Conservation (phyloP, 2,329 filamentous ascomycete genomes). For the Gaeumannomyces sp. region DNA sequence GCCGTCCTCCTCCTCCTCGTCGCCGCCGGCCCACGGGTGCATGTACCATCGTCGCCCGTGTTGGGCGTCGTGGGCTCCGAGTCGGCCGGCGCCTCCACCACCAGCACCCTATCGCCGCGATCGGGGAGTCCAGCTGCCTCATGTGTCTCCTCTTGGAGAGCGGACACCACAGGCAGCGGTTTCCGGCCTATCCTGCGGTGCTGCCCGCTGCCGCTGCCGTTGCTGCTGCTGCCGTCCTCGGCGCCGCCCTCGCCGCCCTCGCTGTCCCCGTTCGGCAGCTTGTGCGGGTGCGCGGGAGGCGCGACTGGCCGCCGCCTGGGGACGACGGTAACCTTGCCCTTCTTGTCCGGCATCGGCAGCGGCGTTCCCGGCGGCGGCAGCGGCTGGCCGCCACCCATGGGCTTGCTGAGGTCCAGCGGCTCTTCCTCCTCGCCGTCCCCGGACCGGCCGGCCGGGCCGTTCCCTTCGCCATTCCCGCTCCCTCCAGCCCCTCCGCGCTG, state of each 20-base stretch:
- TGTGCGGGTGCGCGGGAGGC: conserved; percentile 26
- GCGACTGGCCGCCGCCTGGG: conserved; percentile 54
- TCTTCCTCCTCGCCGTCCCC: conserved; percentile 15
- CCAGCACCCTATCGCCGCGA: conserved; percentile 47
- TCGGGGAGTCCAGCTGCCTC: conserved; percentile 28
- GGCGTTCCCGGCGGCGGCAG: conserved; percentile 76
- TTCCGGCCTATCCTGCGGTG: conserved; percentile 46
- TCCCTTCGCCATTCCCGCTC: conserved; percentile 1
- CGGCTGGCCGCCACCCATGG: conserved; percentile 77
- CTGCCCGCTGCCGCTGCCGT: conserved; percentile 1
- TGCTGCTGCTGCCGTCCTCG: background rate
- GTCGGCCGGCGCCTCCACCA: conserved; percentile 59
- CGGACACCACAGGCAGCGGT: conserved; percentile 46
- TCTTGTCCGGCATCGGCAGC: conserved; percentile 61
- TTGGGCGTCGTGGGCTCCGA: conserved; percentile 51
- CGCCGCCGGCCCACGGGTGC: conserved; percentile 30
- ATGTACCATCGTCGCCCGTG: conserved; percentile 20
- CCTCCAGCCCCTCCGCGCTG: conserved; percentile 27
- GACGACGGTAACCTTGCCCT: conserved; percentile 47
- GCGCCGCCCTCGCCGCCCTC: background rate
- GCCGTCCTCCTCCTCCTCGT: conserved; percentile 22
- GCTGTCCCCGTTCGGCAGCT: background rate
- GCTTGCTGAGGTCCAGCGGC: conserved; percentile 48
- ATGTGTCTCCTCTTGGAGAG: conserved; percentile 41
- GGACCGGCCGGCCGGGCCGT: background rate